Evolutionary conservation across 208 protist genomes (phyloP).

Genomic region (Crithidia mellificae): DNA sequence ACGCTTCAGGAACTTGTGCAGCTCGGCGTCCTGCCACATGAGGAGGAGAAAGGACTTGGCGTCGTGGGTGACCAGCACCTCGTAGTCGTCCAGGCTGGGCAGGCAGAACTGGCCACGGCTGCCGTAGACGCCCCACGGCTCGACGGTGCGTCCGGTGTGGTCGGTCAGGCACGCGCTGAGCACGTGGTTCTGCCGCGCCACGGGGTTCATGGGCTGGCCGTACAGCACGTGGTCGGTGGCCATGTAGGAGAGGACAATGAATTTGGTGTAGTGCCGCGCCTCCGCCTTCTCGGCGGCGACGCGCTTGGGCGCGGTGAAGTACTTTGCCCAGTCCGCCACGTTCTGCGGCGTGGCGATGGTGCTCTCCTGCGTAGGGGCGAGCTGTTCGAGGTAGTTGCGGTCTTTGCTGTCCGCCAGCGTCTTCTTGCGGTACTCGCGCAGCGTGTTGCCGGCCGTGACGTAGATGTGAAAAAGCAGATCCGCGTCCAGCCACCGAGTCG

Average conservation of each 20-base stretch:
- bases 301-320: slow-evolving; percentile 48
- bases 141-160: slow-evolving; percentile 40
- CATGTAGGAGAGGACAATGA: slow-evolving; percentile 65
- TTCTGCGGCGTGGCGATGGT: slow-evolving; percentile 27
- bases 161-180: slow-evolving; percentile 64
- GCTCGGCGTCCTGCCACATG: slow-evolving; percentile 56
- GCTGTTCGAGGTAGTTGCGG: slow-evolving; percentile 6
- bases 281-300: slow-evolving; percentile 49
- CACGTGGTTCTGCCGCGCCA: slow-evolving; percentile 58
- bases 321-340: slow-evolving; percentile 60
- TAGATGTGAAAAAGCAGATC: slow-evolving; percentile 70
- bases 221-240: slow-evolving; percentile 67
- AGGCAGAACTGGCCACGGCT: slow-evolving; percentile 60
- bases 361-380: slow-evolving; percentile 14
- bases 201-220: slow-evolving; percentile 63
- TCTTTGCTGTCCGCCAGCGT: slow-evolving; percentile 22
- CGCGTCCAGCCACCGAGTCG: slow-evolving; percentile 41
- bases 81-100: slow-evolving; percentile 61
- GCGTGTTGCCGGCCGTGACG: slow-evolving; percentile 49
- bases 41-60: slow-evolving; percentile 78
- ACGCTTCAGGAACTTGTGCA: slow-evolving; percentile 67
- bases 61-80: slow-evolving; percentile 79
- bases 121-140: slow-evolving; percentile 68
- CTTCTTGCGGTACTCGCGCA: slow-evolving; percentile 51
- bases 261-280: slow-evolving; percentile 53